Conservation (phyloP, 345 rosid species). For the Sonneratia alba region DNA sequence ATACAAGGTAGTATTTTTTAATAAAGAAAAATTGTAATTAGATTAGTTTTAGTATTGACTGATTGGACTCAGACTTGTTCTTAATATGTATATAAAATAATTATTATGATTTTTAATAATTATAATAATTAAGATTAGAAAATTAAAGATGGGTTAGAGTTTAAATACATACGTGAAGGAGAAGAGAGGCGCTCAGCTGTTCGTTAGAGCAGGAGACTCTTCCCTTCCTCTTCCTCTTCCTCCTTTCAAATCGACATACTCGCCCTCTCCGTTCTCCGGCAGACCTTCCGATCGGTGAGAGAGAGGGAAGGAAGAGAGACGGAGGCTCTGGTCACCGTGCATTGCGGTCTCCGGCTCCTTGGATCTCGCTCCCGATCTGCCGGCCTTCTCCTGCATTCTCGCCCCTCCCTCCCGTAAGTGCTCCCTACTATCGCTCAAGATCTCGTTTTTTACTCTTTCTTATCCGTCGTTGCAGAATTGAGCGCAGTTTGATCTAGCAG, state of each 20-base stretch:
- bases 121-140: not conserved
- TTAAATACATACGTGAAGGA: not conserved
- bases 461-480: not conserved
- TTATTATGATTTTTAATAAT: no score
- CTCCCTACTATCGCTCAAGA: not conserved
- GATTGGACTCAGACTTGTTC: not conserved
- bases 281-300: slow-evolving; percentile 6
- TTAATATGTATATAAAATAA: no score
- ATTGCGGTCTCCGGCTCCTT: not conserved
- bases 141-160: not conserved
- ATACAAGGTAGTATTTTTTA: no score
- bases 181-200: not conserved
- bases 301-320: not conserved
- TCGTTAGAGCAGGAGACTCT: not conserved
- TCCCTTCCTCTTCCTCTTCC: no score
- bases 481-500: not conserved
- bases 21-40: no score
- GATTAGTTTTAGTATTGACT: no score
- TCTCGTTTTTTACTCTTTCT: not conserved
- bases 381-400: slow-evolving; percentile 9
- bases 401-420: slow-evolving; percentile 3
- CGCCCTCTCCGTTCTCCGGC: not conserved
- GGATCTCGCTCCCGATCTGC: slow-evolving; percentile 13
- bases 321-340: not conserved
- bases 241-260: not conserved